Evolutionary conservation across 495 filamentous ascomycete species (phyloP).

Genomic region (Aspergillus affinis): DNA sequence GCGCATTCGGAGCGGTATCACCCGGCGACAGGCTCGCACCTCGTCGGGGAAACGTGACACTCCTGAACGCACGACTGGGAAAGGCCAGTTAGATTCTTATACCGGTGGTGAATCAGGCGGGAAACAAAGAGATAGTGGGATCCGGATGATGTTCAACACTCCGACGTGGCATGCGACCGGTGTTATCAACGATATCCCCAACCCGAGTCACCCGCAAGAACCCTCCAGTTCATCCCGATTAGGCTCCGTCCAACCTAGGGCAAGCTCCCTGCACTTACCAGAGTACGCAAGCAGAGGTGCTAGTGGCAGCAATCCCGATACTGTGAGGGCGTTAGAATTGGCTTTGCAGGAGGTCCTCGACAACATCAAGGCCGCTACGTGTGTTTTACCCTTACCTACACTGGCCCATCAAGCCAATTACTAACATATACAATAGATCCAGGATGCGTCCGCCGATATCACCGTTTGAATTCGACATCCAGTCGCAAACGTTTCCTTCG

Average conservation of each 20-base stretch:
- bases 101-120: conserved; percentile 24
- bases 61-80: conserved; percentile 36
- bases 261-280: conserved; percentile 51
- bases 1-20: conserved; percentile 77
- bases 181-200: conserved; percentile 74
- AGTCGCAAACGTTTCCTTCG: conserved; percentile 75
- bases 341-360: conserved; percentile 78
- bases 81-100: conserved; percentile 28
- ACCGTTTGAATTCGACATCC: conserved; percentile 82
- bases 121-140: conserved; percentile 36
- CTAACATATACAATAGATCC: conserved; percentile 24
- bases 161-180: conserved; percentile 78
- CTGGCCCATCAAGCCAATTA: not conserved
- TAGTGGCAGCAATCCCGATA: conserved; percentile 65
- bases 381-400: conserved; percentile 26
- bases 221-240: conserved; percentile 36
- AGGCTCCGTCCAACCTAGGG: conserved; percentile 41
- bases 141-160: conserved; percentile 56
- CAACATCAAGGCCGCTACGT: conserved; percentile 81
- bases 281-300: conserved; percentile 58
- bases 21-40: conserved; percentile 71
- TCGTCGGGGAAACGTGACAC: conserved; percentile 56
- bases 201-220: conserved; percentile 39
- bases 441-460: conserved; percentile 42
- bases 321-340: conserved; percentile 74